A percentile compares a stretch with the other conserved stretches of the same genome.
These are phyloP conservation scores for Myrmaecium sp. DNA, from an alignment of 2,329 filamentous ascomycete genomes.

Conservation along the genomic window DNA sequence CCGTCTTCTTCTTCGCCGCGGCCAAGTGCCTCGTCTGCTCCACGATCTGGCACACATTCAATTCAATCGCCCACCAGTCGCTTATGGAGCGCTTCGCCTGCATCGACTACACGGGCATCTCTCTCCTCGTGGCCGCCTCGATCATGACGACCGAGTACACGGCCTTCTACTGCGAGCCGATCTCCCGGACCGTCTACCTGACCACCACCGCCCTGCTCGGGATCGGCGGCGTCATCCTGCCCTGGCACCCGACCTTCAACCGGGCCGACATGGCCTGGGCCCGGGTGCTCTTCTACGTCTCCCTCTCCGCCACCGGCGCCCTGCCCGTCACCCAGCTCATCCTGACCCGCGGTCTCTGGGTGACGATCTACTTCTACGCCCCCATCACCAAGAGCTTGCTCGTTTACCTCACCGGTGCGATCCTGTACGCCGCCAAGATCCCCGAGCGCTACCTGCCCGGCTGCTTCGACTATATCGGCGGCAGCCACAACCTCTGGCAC, in stretches of 20 bases:
- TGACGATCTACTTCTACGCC: slow-evolving; percentile 80
- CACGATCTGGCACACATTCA: slow-evolving; percentile 98
- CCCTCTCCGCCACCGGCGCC: slow-evolving; percentile 74
- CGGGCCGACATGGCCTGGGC: slow-evolving; percentile 81
- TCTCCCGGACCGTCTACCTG: slow-evolving; percentile 78
- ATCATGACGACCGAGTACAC: slow-evolving; percentile 99
- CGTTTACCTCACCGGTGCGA: slow-evolving; percentile 73
- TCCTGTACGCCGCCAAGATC: slow-evolving; percentile 79
- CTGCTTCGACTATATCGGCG: slow-evolving; percentile 86
- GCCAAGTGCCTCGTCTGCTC: slow-evolving; percentile 91
- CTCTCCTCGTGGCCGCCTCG: slow-evolving; percentile 79
- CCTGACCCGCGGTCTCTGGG: slow-evolving; percentile 57
- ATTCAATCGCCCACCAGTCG: slow-evolving; percentile 76
- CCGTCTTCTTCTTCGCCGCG: slow-evolving; percentile 89
- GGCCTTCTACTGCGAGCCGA: slow-evolving; percentile 92
- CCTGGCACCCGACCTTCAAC: slow-evolving; percentile 95
- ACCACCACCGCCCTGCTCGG: slow-evolving; percentile 63
- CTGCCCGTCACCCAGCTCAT: slow-evolving; percentile 74
- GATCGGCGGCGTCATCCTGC: slow-evolving; percentile 72
- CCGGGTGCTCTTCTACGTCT: slow-evolving; percentile 80
- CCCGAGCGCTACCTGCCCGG: slow-evolving; percentile 89
- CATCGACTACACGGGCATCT: slow-evolving; percentile 96
- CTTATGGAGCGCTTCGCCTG: slow-evolving; percentile 92
- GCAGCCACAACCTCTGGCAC: slow-evolving; percentile 97
- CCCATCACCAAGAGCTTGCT: slow-evolving; percentile 69